Evolutionary conservation across 352 stramenopile species (phyloP).

Genomic region (Globisporangium radiosum): DNA sequence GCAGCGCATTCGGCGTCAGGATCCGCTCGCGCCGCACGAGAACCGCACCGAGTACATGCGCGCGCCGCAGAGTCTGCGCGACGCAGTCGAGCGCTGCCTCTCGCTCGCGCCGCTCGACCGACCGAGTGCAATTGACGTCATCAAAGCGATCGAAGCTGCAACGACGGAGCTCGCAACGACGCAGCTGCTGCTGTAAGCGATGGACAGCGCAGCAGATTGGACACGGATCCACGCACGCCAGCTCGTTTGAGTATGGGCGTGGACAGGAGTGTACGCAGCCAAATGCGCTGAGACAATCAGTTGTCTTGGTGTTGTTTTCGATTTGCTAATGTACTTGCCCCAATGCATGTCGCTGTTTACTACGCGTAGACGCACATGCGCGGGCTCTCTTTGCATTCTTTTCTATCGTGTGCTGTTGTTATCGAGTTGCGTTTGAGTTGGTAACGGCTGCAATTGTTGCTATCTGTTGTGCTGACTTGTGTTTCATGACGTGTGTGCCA

Average conservation of each 20-base stretch:
- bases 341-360: too few relatives aligned
- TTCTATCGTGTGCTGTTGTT: neutral
- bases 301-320: too few relatives aligned
- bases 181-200: conserved; percentile 7
- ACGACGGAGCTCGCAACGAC: conserved; percentile 11
- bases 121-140: conserved; percentile 33
- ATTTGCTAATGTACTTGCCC: neutral
- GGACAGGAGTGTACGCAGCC: neutral
- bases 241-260: neutral
- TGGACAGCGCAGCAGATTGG: neutral
- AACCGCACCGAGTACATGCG: conserved; percentile 28
- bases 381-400: neutral
- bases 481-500: too few relatives aligned
- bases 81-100: conserved; percentile 37
- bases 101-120: conserved; percentile 51
- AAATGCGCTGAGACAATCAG: neutral
- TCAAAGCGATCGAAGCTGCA: conserved; percentile 26
- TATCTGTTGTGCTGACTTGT: neutral
- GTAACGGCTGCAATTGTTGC: neutral
- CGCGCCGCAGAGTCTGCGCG: conserved; percentile 30
- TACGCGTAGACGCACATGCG: neutral
- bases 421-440: neutral
- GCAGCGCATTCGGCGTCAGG: conserved; percentile 27
- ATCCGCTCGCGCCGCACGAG: conserved; percentile 38
- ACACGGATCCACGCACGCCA: neutral